Percentiles rank a stretch among this genome's conserved stretches.
Conservation (phyloP, 805 yeast species). For the Lipomyces starkeyi region DNA sequence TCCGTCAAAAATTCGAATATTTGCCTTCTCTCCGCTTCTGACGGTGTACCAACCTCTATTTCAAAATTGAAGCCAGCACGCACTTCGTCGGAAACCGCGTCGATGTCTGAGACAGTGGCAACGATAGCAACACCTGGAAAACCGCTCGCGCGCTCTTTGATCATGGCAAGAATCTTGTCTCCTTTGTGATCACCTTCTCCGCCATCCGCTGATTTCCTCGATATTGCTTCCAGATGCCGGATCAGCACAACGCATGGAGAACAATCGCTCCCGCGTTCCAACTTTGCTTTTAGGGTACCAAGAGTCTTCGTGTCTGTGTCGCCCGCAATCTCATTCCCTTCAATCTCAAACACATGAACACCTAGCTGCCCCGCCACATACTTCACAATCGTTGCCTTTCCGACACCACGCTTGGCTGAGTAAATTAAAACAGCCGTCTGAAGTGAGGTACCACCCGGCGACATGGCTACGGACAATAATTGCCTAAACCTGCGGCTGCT, state of each 20-base stretch:
- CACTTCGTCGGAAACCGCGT: slow-evolving; percentile 66
- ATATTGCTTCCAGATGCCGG: slow-evolving; percentile 77
- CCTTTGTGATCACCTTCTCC: slow-evolving; percentile 47
- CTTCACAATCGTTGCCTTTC: slow-evolving; percentile 70
- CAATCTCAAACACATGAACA: slow-evolving; percentile 67
- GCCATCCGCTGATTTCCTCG: slow-evolving; percentile 68
- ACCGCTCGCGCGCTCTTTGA: slow-evolving; percentile 59
- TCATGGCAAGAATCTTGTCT: slow-evolving; percentile 58
- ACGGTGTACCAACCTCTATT: slow-evolving; percentile 75
- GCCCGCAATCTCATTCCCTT: slow-evolving; percentile 68
- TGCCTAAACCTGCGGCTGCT: slow-evolving; percentile 12
- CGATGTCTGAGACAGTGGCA: slow-evolving; percentile 73
- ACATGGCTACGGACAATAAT: slow-evolving; percentile 38
- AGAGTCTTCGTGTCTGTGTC: slow-evolving; percentile 79
- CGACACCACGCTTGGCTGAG: slow-evolving; percentile 76
- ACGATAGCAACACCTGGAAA: slow-evolving; percentile 57
- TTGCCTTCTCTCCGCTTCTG: slow-evolving; percentile 70
- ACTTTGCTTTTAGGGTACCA: slow-evolving; percentile 75
- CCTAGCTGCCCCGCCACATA: slow-evolving; percentile 66
- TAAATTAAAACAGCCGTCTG: slow-evolving; percentile 68
- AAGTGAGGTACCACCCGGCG: slow-evolving; percentile 54
- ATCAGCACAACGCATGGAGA: slow-evolving; percentile 59
- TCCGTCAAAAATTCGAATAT: slow-evolving; percentile 62
- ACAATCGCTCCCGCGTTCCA: slow-evolving; percentile 65
- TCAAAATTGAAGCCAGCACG: slow-evolving; percentile 79